Conservation (phyloP, 73 alveolate species). For the Paramecium pentaurelia region DNA sequence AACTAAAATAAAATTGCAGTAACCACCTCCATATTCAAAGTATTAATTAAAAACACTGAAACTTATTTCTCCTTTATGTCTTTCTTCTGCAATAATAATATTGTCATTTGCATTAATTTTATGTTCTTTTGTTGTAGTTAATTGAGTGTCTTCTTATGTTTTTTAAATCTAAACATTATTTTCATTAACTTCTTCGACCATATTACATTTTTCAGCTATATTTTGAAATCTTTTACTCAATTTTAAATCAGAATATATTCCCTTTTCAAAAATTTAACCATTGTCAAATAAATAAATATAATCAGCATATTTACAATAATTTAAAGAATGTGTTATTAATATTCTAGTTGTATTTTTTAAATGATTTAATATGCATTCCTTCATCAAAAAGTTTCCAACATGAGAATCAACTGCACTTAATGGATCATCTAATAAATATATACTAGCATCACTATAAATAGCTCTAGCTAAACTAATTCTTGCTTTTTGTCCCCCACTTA, state of each 20-base stretch:
- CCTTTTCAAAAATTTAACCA: slow-evolving; percentile 69
- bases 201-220: background rate
- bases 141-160: background rate
- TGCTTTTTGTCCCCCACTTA: slow-evolving; percentile 97
- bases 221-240: background rate
- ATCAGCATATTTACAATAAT: slow-evolving; percentile 76
- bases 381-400: slow-evolving; percentile 81
- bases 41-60: background rate
- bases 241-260: slow-evolving; percentile 66
- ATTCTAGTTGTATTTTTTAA: slow-evolving; percentile 83
- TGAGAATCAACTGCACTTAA: slow-evolving; percentile 88
- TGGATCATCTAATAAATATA: slow-evolving; percentile 89
- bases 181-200: background rate
- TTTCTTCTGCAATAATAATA: slow-evolving; percentile 1
- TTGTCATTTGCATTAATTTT: background rate
- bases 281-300: slow-evolving; percentile 75
- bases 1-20: background rate
- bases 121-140: background rate
- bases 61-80: slow-evolving; percentile 1
- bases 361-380: slow-evolving; percentile 67
- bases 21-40: background rate
- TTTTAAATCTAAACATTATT: background rate
- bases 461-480: slow-evolving; percentile 97
- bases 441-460: slow-evolving; percentile 83
- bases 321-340: slow-evolving; percentile 91